Conservation (phyloP, 805 yeast genomes). For the Spathaspora girioi region DNA sequence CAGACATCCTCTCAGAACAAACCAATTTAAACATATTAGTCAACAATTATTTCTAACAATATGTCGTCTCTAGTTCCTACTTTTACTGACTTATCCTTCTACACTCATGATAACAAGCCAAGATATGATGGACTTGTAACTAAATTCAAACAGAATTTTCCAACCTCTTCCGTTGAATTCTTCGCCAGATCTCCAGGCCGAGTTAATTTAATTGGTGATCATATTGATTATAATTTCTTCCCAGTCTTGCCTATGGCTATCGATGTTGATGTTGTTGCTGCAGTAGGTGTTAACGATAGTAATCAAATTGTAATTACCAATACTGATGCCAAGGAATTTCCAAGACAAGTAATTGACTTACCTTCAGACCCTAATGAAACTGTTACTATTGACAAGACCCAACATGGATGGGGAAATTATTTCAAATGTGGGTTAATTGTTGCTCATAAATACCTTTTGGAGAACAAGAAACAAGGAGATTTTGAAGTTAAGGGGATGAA, state of each 20-base stretch:
- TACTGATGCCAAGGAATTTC: slow-evolving; percentile 28
- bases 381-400: slow-evolving; percentile 28
- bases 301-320: slow-evolving; percentile 29
- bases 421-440: slow-evolving; percentile 63
- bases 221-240: slow-evolving; percentile 65
- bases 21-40: neutral
- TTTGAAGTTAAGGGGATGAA: slow-evolving; percentile 46
- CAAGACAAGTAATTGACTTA: slow-evolving; percentile 30
- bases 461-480: slow-evolving; percentile 14
- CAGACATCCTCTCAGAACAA: neutral
- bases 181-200: slow-evolving; percentile 70
- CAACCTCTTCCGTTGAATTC: slow-evolving; percentile 35
- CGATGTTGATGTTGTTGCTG: slow-evolving; percentile 58
- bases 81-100: slow-evolving; percentile 30
- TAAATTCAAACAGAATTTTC: slow-evolving; percentile 21
- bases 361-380: slow-evolving; percentile 33
- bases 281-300: slow-evolving; percentile 31
- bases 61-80: slow-evolving; percentile 28
- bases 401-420: slow-evolving; percentile 63
- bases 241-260: slow-evolving; percentile 74
- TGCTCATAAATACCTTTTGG: slow-evolving; percentile 41
- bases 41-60: neutral
- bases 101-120: slow-evolving; percentile 21
- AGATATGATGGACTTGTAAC: slow-evolving; percentile 24
- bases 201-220: slow-evolving; percentile 73